These are phyloP conservation scores for Canavalia gladiata DNA, from an alignment of 306 rosid species.

Conservation along the genomic window DNA sequence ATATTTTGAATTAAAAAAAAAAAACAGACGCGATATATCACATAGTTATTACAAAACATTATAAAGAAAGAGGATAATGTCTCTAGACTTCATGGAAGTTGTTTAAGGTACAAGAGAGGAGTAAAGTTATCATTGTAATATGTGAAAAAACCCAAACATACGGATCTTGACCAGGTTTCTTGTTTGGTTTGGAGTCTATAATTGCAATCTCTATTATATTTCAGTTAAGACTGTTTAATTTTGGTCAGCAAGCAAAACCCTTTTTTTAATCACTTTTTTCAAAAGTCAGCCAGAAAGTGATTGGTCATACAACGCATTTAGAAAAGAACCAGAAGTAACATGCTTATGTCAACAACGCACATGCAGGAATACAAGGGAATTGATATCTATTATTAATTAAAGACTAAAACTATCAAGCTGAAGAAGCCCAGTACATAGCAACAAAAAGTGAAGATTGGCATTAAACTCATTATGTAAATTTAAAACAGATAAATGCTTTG, in stretches of 20 bases:
- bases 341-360: constrained; percentile 79
- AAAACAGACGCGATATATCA: background rate
- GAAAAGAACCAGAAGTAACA: constrained; percentile 62
- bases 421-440: constrained; percentile 7
- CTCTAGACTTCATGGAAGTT: constrained; percentile 21
- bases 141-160: constrained; percentile 42
- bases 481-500: constrained; percentile 5
- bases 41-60: constrained; percentile 13
- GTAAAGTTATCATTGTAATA: constrained; percentile 39
- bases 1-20: background rate
- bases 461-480: background rate
- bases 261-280: constrained; percentile 40
- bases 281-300: constrained; percentile 62
- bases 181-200: constrained; percentile 42
- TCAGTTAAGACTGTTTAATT: constrained; percentile 44
- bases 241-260: constrained; percentile 66
- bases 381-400: constrained; percentile 38
- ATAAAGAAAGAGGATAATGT: constrained; percentile 14
- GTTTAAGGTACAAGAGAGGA: constrained; percentile 27
- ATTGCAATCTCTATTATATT: constrained; percentile 32
- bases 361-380: constrained; percentile 60
- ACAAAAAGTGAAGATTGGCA: background rate
- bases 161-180: constrained; percentile 61
- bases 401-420: constrained; percentile 23
- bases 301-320: constrained; percentile 62